Percentiles rank a stretch among this genome's conserved stretches.
Conservation (phyloP, 1,284 basidiomycete species). For the Cutaneotrichosporon cyanovorans region DNA sequence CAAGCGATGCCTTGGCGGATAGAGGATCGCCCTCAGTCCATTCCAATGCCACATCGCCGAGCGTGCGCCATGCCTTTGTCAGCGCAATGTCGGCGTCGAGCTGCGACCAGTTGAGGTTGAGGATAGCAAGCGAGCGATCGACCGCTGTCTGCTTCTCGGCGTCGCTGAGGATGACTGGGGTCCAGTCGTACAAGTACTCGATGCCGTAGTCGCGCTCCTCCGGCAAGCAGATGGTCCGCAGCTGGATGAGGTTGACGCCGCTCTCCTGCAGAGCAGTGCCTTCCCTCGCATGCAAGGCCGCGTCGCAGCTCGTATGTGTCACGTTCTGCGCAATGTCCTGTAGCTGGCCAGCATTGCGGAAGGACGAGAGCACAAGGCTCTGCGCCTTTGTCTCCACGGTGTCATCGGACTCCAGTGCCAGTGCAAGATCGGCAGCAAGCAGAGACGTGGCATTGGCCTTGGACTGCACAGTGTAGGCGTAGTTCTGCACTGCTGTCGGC, state of each 20-base stretch:
- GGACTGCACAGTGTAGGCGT: slow-evolving; percentile 55
- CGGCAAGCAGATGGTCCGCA: slow-evolving; percentile 58
- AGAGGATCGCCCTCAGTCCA: slow-evolving; percentile 56
- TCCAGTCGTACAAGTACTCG: slow-evolving; percentile 58
- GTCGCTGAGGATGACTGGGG: slow-evolving; percentile 24
- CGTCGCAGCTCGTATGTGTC: slow-evolving; percentile 29
- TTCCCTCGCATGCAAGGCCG: slow-evolving; percentile 34
- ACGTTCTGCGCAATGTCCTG: slow-evolving; percentile 30
- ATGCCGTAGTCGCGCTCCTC: slow-evolving; percentile 72
- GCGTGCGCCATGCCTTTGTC: slow-evolving; percentile 67
- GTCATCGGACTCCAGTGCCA: slow-evolving; percentile 21
- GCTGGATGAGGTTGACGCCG: slow-evolving; percentile 35
- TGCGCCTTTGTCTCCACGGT: slow-evolving; percentile 29
- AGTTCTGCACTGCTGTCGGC: slow-evolving; percentile 41
- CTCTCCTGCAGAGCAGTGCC: slow-evolving; percentile 20
- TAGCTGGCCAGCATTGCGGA: slow-evolving; percentile 35
- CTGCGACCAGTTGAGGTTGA: slow-evolving; percentile 61
- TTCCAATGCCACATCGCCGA: slow-evolving; percentile 60
- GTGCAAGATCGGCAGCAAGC: slow-evolving; percentile 29
- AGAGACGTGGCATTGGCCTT: slow-evolving; percentile 37
- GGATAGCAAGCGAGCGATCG: slow-evolving; percentile 41
- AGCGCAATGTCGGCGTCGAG: slow-evolving; percentile 68
- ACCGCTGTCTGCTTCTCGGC: slow-evolving; percentile 42
- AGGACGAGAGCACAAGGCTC: slow-evolving; percentile 30
- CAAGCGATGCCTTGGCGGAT: slow-evolving; percentile 55